Evolutionary conservation across 225 moss, liverwort and hornwort species (phyloP), one percentile per base, ranked within the genome.

Genomic region (Rhytidiadelphus loreus): DNA sequence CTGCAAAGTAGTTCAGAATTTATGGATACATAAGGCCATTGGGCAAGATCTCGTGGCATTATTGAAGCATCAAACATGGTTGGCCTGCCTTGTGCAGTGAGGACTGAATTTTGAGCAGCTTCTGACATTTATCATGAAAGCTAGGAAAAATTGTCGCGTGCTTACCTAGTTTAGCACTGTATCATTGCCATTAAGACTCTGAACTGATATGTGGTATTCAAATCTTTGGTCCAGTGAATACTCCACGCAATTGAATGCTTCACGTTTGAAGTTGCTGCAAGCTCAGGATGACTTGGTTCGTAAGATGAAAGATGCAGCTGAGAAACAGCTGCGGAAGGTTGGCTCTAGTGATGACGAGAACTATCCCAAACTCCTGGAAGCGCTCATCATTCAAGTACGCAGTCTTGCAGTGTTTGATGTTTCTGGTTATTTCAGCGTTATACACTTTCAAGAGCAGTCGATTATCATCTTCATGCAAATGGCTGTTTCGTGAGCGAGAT

Each of bases 281-380:
- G 95, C 96, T 84, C 96, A 96, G 86, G 95, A 96, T 87, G 96
- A 96, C 82, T 83, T 96, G 79, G 95, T 96, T 78, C 88, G 93
- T 86, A 93, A 95, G 88, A 95, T 96, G 95, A 96, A 96, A 88
- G 94, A 91, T 60, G 92, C 93, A 69, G 95, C 95, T 73, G 96
- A 96, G 91, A 94, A 95, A 90, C 93, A 94, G 90, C 90, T 96
- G 62, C 83, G 55, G 83, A 89, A 89, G 83, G 95, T 96, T 81
- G 93, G 95, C 53, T 92, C 91, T 33, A 80, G 59, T 73, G 87
- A 94, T 22, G 73, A 93, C 79, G 95, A 92, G n/a, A 85, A 89
- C 69, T 96, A 96, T 87, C 63, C 94, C 43, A 86, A 91, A 64
- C 93, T 96, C 73, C 86, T 95, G 65, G 91, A 93, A 92, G 90